A percentile compares a stretch with the other conserved stretches of the same genome.
These are phyloP conservation scores for Athelia sp. DNA, from an alignment of 1,284 basidiomycete species.

Conservation along the genomic window DNA sequence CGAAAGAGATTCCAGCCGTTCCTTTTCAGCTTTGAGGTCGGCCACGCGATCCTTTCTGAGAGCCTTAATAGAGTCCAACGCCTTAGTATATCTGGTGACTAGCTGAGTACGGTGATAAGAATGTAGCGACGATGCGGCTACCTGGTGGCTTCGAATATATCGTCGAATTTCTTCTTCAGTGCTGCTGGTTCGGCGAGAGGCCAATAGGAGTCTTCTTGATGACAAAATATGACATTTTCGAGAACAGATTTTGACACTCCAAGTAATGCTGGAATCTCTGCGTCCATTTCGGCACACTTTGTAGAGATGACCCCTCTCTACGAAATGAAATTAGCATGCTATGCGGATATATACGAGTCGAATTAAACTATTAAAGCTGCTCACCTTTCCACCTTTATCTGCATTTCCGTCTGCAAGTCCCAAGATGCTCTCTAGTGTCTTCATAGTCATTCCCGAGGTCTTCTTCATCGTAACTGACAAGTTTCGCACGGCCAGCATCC, in stretches of 20 bases:
- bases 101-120: constrained; percentile 1
- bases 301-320: constrained; percentile 89
- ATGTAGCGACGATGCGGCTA: constrained; percentile 32
- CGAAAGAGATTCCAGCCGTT: constrained; percentile 76
- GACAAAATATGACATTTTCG: constrained; percentile 99
- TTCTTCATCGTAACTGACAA: constrained; percentile 94
- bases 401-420: constrained; percentile 66
- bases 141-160: constrained; percentile 99
- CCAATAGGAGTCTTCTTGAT: constrained; percentile 99
- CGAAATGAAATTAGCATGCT: constrained; percentile 1
- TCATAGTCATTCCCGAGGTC: constrained; percentile 86
- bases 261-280: constrained; percentile 88
- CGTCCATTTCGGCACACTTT: constrained; percentile 94
- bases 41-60: constrained; percentile 87
- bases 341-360: too few species aligned
- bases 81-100: constrained; percentile 83
- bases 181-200: constrained; percentile 88
- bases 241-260: constrained; percentile 96
- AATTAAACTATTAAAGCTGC: too few species aligned
- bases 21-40: constrained; percentile 92
- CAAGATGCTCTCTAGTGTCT: constrained; percentile 93
- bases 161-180: constrained; percentile 98
- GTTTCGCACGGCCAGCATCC: constrained; percentile 93
- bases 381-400: constrained; percentile 73
- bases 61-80: constrained; percentile 87